Evolutionary conservation across 345 rosid species (phyloP).

Genomic region (Triadica sebifera): DNA sequence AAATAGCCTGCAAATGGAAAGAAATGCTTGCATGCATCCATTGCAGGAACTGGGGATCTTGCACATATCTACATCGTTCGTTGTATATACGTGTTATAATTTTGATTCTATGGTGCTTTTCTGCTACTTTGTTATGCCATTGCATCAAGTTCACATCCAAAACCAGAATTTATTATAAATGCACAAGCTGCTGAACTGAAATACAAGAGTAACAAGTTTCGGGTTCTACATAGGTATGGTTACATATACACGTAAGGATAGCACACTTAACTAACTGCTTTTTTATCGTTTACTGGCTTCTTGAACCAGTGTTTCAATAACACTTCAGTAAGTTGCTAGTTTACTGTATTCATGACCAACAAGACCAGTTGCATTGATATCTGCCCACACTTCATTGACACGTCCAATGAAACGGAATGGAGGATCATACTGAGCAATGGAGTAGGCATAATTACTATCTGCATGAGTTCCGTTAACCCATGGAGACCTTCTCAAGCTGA

Average conservation of each 20-base stretch:
- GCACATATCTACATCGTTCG: background rate
- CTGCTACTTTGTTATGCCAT: background rate
- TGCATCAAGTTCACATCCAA: background rate
- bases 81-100: background rate
- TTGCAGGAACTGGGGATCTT: background rate
- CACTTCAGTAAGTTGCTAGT: conserved; percentile 40
- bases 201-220: background rate
- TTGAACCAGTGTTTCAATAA: background rate
- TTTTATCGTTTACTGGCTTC: background rate
- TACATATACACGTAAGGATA: background rate
- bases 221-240: background rate
- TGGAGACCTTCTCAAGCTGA: conserved; percentile 54
- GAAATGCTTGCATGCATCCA: no score
- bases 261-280: background rate
- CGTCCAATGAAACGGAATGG: conserved; percentile 58
- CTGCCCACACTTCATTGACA: conserved; percentile 66
- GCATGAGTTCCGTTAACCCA: conserved; percentile 43
- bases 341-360: conserved; percentile 24
- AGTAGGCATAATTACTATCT: conserved; percentile 45
- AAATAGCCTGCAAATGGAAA: no score
- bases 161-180: background rate
- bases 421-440: conserved; percentile 63
- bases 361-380: conserved; percentile 33
- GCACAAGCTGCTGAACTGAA: background rate
- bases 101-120: background rate